phyloP scores from a whole-genome alignment of 73 alveolate species.

The Breviolum minutum region DNA sequence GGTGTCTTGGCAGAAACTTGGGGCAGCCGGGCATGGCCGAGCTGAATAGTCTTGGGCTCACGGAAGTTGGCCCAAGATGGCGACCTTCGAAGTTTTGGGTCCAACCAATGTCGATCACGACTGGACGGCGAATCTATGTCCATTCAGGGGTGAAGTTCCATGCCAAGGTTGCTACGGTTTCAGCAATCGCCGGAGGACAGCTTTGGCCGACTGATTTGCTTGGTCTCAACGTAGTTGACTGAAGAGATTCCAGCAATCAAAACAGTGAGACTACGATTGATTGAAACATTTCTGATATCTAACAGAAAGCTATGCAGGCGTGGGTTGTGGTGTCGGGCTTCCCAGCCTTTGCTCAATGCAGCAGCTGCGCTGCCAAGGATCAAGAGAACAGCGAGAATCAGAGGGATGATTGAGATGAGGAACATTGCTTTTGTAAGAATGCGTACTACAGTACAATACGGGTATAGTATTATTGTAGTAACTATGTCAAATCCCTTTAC shows the following conservation, averaged over 20 bases:
- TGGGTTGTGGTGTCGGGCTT: slow-evolving; percentile 35
- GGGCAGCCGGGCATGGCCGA: too few relatives aligned
- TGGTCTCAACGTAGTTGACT: background rate
- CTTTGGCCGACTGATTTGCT: background rate
- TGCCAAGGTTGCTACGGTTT: slow-evolving; percentile 42
- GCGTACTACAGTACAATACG: too few relatives aligned
- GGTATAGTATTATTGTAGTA: too few relatives aligned
- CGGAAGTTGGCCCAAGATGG: background rate
- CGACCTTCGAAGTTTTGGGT: too few relatives aligned
- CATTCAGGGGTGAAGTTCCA: background rate
- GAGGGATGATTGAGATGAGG: too few relatives aligned
- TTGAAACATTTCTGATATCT: too few relatives aligned
- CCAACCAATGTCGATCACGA: too few relatives aligned
- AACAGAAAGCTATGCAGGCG: background rate
- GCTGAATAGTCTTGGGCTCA: too few relatives aligned
- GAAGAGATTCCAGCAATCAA: background rate
- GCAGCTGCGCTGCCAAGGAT: background rate
- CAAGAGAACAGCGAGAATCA: too few relatives aligned
- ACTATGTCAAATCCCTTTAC: too few relatives aligned
- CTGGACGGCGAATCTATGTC: too few relatives aligned
- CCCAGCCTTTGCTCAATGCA: background rate
- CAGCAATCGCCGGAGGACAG: slow-evolving; percentile 55
- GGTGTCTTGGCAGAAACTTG: background rate
- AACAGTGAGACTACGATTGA: background rate
- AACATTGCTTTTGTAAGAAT: too few relatives aligned